These are phyloP conservation scores for Schoenoplectus triqueter DNA, from an alignment of 202 grass and related monocot species.

Conservation along the genomic window DNA sequence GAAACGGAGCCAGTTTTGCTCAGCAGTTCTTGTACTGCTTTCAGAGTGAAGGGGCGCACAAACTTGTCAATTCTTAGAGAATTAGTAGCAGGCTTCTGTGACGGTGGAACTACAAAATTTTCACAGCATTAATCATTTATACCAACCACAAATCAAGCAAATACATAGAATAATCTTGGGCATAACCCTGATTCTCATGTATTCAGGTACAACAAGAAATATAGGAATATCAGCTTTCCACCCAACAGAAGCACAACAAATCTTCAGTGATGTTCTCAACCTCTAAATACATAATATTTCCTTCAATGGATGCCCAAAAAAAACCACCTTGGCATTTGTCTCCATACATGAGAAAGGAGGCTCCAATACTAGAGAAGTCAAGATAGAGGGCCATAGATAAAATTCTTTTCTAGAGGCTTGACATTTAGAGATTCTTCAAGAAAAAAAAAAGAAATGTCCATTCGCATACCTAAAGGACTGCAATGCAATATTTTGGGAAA, in stretches of 20 bases:
- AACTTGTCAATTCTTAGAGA: constrained; percentile 92
- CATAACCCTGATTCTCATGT: not conserved
- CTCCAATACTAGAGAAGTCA: not conserved
- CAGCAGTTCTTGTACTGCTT: constrained; percentile 95
- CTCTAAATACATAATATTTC: not conserved
- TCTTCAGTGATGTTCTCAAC: not conserved
- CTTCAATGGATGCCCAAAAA: not conserved
- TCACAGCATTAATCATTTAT: constrained; percentile 40
- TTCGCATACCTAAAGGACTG: not conserved
- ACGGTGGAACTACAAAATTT: constrained; percentile 64
- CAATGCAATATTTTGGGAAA: not conserved
- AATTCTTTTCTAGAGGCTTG: not conserved
- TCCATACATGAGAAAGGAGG: constrained; percentile 13
- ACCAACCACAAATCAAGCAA: constrained; percentile 29
- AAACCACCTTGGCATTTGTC: not conserved
- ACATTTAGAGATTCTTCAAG: constrained; percentile 8
- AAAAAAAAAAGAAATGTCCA: not conserved
- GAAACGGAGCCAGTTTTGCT: constrained; percentile 84
- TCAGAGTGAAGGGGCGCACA: constrained; percentile 93
- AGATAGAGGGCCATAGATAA: not conserved
- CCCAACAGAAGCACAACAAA: not conserved
- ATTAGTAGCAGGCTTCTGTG: constrained; percentile 76
- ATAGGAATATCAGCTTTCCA: not conserved
- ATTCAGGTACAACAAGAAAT: not conserved
- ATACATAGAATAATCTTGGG: not conserved